Conservation (phyloP, 2,329 filamentous ascomycete species). For the Curvularia lunata region DNA sequence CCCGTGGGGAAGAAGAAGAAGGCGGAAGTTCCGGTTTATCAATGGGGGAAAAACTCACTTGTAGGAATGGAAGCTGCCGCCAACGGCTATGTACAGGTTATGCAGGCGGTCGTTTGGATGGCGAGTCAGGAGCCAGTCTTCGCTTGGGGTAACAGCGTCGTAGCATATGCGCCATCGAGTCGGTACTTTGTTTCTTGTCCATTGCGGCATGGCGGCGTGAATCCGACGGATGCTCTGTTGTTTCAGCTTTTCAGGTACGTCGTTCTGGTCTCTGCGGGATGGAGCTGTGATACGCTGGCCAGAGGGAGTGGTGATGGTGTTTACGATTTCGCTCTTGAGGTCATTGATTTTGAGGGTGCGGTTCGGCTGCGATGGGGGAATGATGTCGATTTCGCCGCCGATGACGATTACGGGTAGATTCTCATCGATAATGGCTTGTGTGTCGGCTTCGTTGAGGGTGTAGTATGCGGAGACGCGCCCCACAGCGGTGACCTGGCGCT, state of each 20-base stretch:
- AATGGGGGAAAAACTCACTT: conserved; percentile 48
- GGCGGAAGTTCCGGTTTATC: rapidly evolving
- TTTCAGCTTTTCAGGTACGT: conserved; percentile 52
- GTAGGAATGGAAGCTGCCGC: conserved; percentile 68
- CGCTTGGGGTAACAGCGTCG: conserved; percentile 67
- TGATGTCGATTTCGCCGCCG: conserved; percentile 55
- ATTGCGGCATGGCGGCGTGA: conserved; percentile 38
- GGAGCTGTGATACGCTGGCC: conserved; percentile 62
- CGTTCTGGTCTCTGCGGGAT: conserved; percentile 54
- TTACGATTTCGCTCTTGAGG: conserved; percentile 62
- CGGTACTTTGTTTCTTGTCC: conserved; percentile 41
- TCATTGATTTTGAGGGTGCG: conserved; percentile 66
- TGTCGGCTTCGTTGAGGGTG: conserved; percentile 58
- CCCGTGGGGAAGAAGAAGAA: neutral
- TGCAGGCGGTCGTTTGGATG: conserved; percentile 57
- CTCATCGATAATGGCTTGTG: conserved; percentile 52
- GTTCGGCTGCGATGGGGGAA: conserved; percentile 57
- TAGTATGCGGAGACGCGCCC: conserved; percentile 66
- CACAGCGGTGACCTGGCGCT: conserved; percentile 63
- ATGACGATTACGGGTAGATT: conserved; percentile 62
- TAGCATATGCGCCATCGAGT: conserved; percentile 60
- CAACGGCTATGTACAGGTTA: conserved; percentile 66
- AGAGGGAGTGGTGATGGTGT: conserved; percentile 56
- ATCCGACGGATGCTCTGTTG: conserved; percentile 49
- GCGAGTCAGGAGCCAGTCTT: conserved; percentile 65